These are phyloP conservation scores for Neopestalotiopsis rosae DNA, from an alignment of 2,329 filamentous ascomycete genomes.

Conservation along the genomic window DNA sequence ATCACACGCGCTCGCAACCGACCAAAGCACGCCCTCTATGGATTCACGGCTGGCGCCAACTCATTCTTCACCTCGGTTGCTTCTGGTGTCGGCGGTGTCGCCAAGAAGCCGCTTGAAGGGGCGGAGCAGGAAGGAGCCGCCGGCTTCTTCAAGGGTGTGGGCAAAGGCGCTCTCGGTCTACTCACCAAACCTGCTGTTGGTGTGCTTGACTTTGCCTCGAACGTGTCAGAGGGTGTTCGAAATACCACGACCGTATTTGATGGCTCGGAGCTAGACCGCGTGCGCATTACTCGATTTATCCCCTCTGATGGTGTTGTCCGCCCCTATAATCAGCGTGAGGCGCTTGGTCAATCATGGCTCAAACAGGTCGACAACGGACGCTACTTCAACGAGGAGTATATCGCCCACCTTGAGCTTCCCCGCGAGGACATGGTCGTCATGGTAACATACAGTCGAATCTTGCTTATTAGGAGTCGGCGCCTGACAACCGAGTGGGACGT, in stretches of 20 bases:
- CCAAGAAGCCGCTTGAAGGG: conserved; percentile 91
- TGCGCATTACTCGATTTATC: conserved; percentile 91
- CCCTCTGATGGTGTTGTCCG: conserved; percentile 91
- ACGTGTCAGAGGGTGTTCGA: conserved; percentile 94
- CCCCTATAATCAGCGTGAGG: conserved; percentile 92
- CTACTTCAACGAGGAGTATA: conserved; percentile 97
- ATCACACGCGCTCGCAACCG: conserved; percentile 93
- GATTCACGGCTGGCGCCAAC: conserved; percentile 93
- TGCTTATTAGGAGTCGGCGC: conserved; percentile 87
- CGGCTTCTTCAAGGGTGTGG: conserved; percentile 97
- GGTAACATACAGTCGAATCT: conserved; percentile 85
- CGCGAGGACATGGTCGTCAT: conserved; percentile 88
- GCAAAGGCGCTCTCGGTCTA: conserved; percentile 92
- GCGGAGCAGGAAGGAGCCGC: conserved; percentile 93
- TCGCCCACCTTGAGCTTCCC: conserved; percentile 92
- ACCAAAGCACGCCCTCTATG: conserved; percentile 96
- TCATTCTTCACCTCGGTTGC: conserved; percentile 92
- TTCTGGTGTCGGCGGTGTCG: conserved; percentile 90
- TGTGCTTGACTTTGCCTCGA: conserved; percentile 94
- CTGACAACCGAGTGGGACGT: conserved; percentile 95
- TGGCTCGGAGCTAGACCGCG: conserved; percentile 89
- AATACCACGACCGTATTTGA: conserved; percentile 99
- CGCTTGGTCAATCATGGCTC: conserved; percentile 96
- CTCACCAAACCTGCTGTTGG: conserved; percentile 97
- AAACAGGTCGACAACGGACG: conserved; percentile 98